phyloP scores from a whole-genome alignment of 176 grass and related monocot species.

The Ensete glaucum region DNA sequence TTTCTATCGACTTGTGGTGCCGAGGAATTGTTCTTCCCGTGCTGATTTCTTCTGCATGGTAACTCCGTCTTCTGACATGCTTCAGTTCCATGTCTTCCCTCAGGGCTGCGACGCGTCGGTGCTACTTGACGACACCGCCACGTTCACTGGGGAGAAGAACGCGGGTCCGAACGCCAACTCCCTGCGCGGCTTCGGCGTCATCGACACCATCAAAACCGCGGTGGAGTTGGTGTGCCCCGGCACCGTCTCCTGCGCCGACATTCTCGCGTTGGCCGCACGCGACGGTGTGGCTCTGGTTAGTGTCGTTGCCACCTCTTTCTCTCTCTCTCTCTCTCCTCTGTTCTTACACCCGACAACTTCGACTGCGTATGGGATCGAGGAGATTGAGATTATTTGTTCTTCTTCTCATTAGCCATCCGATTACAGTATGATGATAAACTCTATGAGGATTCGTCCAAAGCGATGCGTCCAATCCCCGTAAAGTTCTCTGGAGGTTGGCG shows the following conservation, averaged over 20 bases:
- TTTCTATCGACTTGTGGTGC: neutral
- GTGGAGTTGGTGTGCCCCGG: neutral
- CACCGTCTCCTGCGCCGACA: slow-evolving; percentile 25
- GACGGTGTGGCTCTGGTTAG: neutral
- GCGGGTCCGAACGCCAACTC: neutral
- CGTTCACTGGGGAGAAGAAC: neutral
- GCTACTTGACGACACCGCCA: neutral
- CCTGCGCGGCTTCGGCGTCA: neutral
- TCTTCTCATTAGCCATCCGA: too few species aligned
- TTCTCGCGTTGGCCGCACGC: slow-evolving; percentile 11
- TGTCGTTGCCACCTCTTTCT: neutral
- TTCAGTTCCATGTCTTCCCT: neutral
- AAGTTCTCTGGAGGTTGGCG: too few species aligned
- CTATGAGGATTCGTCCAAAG: too few species aligned
- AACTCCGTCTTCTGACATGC: too few species aligned
- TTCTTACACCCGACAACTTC: too few species aligned
- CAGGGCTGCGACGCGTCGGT: slow-evolving; percentile 3
- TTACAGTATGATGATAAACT: too few species aligned
- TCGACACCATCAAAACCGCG: neutral
- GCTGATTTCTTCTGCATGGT: too few species aligned
- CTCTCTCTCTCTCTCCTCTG: too few species aligned
- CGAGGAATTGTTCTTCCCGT: too few species aligned
- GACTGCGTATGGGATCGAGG: too few species aligned
- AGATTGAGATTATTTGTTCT: too few species aligned
- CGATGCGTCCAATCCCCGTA: too few species aligned